These are phyloP conservation scores for Lipomyces yamanashiensis DNA, from an alignment of 805 yeast genomes.

Conservation along the genomic window DNA sequence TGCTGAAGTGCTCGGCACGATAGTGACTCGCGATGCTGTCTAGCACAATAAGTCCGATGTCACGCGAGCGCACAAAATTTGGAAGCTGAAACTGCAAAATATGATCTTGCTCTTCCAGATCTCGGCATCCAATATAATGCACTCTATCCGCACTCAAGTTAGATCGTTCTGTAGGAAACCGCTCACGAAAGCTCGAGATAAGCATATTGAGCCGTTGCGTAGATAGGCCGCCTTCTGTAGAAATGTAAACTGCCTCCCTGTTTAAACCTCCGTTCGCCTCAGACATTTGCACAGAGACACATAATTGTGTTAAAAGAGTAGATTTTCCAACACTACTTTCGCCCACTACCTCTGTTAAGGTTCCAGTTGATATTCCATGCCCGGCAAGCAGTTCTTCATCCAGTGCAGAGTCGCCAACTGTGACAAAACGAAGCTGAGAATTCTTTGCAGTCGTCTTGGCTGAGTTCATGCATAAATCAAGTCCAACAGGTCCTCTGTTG, in stretches of 20 bases:
- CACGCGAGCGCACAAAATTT: conserved; percentile 50
- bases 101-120: conserved; percentile 75
- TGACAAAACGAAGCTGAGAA: conserved; percentile 40
- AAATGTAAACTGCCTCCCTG: conserved; percentile 63
- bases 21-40: conserved; percentile 85
- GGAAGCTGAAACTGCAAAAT: conserved; percentile 73
- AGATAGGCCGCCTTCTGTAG: conserved; percentile 77
- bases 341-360: conserved; percentile 78
- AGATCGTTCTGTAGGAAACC: conserved; percentile 33
- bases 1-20: conserved; percentile 54
- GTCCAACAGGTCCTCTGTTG: conserved; percentile 8
- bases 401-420: conserved; percentile 58
- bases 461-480: neutral
- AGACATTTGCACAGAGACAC: conserved; percentile 62
- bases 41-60: conserved; percentile 63
- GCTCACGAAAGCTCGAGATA: conserved; percentile 43
- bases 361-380: conserved; percentile 57
- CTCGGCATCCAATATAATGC: conserved; percentile 62
- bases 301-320: conserved; percentile 71
- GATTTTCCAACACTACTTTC: conserved; percentile 80
- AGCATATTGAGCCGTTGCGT: conserved; percentile 66
- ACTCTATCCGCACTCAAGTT: conserved; percentile 46
- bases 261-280: conserved; percentile 53
- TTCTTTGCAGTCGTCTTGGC: neutral
- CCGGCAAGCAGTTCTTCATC: conserved; percentile 57